These are phyloP conservation scores for Backusella westeae DNA, from an alignment of 192 early-diverging fungal species.

Conservation along the genomic window DNA sequence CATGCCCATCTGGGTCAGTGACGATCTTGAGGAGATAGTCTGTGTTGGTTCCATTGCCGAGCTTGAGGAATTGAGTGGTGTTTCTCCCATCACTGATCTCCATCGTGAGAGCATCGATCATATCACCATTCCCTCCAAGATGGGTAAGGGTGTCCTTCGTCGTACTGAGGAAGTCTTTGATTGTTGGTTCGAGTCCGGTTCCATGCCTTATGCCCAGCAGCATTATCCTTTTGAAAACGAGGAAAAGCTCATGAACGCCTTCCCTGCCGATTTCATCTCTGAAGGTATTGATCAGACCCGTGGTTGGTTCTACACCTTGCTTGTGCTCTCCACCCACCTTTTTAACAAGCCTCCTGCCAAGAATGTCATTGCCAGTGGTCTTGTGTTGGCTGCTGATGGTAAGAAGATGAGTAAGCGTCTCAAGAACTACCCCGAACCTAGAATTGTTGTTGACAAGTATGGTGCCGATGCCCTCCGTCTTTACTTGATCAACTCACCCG, in stretches of 20 bases:
- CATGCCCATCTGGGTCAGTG: conserved; percentile 96
- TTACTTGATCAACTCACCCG: conserved; percentile 97
- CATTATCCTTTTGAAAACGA: conserved; percentile 99
- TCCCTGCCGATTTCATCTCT: conserved; percentile 99
- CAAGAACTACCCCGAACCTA: conserved; percentile 98
- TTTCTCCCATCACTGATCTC: conserved; percentile 82
- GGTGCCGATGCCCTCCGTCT: conserved; percentile 94
- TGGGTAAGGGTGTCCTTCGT: conserved; percentile 78
- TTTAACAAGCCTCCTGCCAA: conserved; percentile 95
- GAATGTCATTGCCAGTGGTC: conserved; percentile 96
- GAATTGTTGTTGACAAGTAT: conserved; percentile 75
- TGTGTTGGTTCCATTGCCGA: conserved; percentile 91
- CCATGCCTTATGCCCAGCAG: conserved; percentile 99
- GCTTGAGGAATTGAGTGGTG: conserved; percentile 85
- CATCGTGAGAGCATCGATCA: conserved; percentile 97
- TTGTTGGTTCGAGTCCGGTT: conserved; percentile 98
- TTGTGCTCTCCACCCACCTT: conserved; percentile 95
- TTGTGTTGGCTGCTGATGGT: conserved; percentile 95
- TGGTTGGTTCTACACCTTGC: conserved; percentile 99
- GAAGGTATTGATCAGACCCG: conserved; percentile 99
- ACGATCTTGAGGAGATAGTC: conserved; percentile 86
- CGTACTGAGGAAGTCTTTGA: conserved; percentile 98
- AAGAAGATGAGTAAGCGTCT: conserved; percentile 99
- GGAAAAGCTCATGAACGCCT: conserved; percentile 78
- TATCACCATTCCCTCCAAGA: conserved; percentile 93